Evolutionary conservation across 164 flowering plant genomes (phyloP), one percentile per base, ranked within the genome.

Genomic region (Vitis rotundifolia): DNA sequence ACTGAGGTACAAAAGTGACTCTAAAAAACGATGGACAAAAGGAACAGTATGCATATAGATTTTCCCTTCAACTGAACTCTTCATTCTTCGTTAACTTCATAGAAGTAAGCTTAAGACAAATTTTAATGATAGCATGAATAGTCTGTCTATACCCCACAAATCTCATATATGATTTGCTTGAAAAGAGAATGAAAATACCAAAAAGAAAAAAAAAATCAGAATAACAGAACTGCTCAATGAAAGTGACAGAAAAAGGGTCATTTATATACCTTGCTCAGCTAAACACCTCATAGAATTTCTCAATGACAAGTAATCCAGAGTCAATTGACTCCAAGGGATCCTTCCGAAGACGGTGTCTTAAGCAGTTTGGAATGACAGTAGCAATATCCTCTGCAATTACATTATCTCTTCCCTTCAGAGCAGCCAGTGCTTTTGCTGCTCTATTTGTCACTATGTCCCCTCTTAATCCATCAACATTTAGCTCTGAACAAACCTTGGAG

Each of bases 321-420:
- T 95, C 99, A 52, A 92, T 95, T 12, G 98, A 95, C 76, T 95
- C 98, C 82, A 95, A 72, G 8, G 98, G 99, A 77, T 95, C 99
- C 84, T 95, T 92, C 64, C 97, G 74, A 59, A 92, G 97, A 19
- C 99, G 87, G 75, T 92, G 98, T 77, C 98, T 89, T 72, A 95
- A 84, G 79, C 99, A 95, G 77, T 95, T 92, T 57, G 99, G 99
- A 47, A 95, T 91, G 64, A 95, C 99, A 67, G 94, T 90, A 12
- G 97, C 98, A 60, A 95, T 89, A 79, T 95, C 99, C 80, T 95
- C 99, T 1, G 97, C 63, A 37, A 80, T 80, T 47, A 92, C 99
- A 67, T 75, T 73, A 69, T 91, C 93, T 76, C 94, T 90, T 66
- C 98, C 99, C 78, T 89, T 90, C 28, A 95, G 80, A 70, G 98